A percentile compares a stretch with the other conserved stretches of the same genome.
Evolutionary conservation across 2,329 filamentous ascomycete species (phyloP).

Genomic region (Sporothrix brasiliensis): DNA sequence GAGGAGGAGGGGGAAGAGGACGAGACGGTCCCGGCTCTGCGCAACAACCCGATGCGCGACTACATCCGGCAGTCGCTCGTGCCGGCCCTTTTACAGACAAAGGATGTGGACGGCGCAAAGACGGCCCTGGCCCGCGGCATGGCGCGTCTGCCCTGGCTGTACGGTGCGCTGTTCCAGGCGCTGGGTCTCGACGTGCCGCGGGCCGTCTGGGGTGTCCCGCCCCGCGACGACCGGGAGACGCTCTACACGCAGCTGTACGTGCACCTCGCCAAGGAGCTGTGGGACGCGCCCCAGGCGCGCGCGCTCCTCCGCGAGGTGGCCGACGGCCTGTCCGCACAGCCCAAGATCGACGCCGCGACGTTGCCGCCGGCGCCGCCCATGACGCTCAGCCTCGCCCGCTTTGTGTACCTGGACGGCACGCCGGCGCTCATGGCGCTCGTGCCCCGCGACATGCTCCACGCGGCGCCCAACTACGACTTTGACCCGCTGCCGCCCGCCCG

Average conservation of each 20-base stretch:
- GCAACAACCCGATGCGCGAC: conserved; percentile 44
- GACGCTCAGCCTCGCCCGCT: conserved; percentile 64
- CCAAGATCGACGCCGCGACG: conserved; percentile 43
- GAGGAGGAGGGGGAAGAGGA: no score
- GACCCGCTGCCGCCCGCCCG: conserved; percentile 77
- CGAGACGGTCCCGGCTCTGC: conserved; percentile 7
- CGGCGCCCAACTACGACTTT: conserved; percentile 71
- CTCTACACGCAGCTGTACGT: conserved; percentile 78
- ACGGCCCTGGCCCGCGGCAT: conserved; percentile 69
- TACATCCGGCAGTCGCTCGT: conserved; percentile 78
- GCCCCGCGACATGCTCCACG: conserved; percentile 65
- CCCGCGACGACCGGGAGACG: conserved; percentile 65
- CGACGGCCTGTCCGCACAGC: neutral
- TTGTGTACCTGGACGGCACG: conserved; percentile 77
- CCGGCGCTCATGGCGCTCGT: conserved; percentile 70
- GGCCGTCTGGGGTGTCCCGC: conserved; percentile 77
- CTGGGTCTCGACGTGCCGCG: conserved; percentile 77
- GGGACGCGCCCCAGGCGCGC: conserved; percentile 76
- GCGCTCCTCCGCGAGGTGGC: conserved; percentile 69
- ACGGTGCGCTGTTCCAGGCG: conserved; percentile 76
- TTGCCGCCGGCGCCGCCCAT: conserved; percentile 47
- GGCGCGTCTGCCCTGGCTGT: conserved; percentile 78
- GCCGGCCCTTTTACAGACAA: conserved; percentile 73
- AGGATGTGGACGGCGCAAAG: conserved; percentile 66
- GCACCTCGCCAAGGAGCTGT: conserved; percentile 75